Percentiles rank a stretch among this genome's conserved stretches.
These are phyloP conservation scores for Penicillium diatomitis DNA, from an alignment of 495 filamentous ascomycete genomes.

Conservation along the genomic window DNA sequence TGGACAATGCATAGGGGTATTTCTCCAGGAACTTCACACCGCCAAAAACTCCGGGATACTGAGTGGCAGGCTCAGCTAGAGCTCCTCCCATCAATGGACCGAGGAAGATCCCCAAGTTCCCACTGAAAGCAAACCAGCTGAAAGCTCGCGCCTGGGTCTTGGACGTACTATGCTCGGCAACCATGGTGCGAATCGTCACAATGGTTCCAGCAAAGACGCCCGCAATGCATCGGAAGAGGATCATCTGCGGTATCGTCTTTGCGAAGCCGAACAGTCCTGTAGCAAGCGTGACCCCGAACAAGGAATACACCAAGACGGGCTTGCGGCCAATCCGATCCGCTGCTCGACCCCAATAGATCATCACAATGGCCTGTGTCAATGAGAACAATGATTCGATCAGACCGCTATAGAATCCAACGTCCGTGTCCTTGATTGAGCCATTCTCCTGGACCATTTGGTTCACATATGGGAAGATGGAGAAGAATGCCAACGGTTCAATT, in stretches of 20 bases:
- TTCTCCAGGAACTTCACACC: conserved; percentile 44
- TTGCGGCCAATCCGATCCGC: conserved; percentile 61
- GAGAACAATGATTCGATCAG: conserved; percentile 66
- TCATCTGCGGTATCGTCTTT: conserved; percentile 54
- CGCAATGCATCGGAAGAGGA: conserved; percentile 53
- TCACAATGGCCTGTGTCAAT: conserved; percentile 53
- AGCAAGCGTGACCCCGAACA: conserved; percentile 47
- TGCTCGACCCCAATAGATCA: conserved; percentile 53
- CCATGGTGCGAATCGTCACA: conserved; percentile 62
- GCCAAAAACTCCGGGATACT: conserved; percentile 48
- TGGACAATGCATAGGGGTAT: conserved; percentile 58
- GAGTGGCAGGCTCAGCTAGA: conserved; percentile 50
- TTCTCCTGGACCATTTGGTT: conserved; percentile 58
- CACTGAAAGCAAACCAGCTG: conserved; percentile 60
- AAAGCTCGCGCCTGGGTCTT: conserved; percentile 61
- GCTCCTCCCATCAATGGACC: conserved; percentile 56
- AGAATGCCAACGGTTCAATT: conserved; percentile 69
- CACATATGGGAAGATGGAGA: conserved; percentile 67
- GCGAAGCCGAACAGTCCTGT: conserved; percentile 56
- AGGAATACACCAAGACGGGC: conserved; percentile 53
- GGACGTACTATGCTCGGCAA: conserved; percentile 57
- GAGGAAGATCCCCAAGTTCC: conserved; percentile 60
- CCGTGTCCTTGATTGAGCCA: conserved; percentile 42
- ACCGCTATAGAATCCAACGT: conserved; percentile 65
- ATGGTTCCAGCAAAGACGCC: conserved; percentile 61